These are phyloP conservation scores for Taiwanofungus camphoratus DNA, from an alignment of 1,284 basidiomycete genomes.

Conservation along the genomic window DNA sequence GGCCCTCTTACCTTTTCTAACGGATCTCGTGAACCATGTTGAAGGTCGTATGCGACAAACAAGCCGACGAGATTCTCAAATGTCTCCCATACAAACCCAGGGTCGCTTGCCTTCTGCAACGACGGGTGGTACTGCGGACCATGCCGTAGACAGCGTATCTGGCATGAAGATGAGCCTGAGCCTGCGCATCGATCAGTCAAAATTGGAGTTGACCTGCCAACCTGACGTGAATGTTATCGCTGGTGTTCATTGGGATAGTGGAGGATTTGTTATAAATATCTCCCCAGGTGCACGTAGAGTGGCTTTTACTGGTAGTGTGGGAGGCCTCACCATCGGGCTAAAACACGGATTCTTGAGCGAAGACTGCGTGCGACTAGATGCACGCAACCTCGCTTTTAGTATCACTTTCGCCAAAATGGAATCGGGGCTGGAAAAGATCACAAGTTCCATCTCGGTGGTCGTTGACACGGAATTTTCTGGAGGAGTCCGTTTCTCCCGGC, in stretches of 20 bases:
- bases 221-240: conserved; percentile 87
- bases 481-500: conserved; percentile 67
- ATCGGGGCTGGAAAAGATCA: conserved; percentile 27
- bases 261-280: conserved; percentile 78
- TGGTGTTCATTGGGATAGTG: conserved; percentile 85
- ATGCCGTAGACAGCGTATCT: conserved; percentile 24
- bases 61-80: conserved; percentile 19
- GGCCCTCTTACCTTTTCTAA: conserved; percentile 77
- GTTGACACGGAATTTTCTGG: conserved; percentile 76
- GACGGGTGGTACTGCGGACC: conserved; percentile 8
- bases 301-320: conserved; percentile 72
- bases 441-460: conserved; percentile 63
- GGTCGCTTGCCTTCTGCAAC: conserved; percentile 11
- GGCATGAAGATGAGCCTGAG: conserved; percentile 75
- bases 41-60: conserved; percentile 56
- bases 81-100: conserved; percentile 18
- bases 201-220: conserved; percentile 77
- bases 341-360: conserved; percentile 81
- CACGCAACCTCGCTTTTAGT: conserved; percentile 71
- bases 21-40: conserved; percentile 60
- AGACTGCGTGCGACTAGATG: conserved; percentile 69
- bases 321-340: conserved; percentile 71
- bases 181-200: conserved; percentile 84
- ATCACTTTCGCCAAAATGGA: conserved; percentile 55
- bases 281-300: conserved; percentile 66